Conservation (phyloP, 2,329 filamentous ascomycete species). For the Curvularia verruculosa region DNA sequence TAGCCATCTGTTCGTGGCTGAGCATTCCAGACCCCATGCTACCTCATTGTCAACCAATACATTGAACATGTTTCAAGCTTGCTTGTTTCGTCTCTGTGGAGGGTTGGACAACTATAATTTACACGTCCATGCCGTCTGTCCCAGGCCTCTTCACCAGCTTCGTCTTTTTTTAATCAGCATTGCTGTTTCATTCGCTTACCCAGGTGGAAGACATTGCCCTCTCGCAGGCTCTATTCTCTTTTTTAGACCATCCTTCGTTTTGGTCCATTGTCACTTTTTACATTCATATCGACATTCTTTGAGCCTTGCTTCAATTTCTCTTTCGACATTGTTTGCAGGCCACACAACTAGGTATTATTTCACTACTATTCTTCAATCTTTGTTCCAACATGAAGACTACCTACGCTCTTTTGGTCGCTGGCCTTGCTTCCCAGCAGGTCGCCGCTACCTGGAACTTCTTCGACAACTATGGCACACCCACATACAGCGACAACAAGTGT, state of each 20-base stretch:
- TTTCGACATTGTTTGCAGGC: constrained; percentile 16
- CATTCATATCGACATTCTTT: constrained; percentile 27
- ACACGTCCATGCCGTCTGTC: constrained; percentile 22
- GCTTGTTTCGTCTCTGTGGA: constrained; percentile 35
- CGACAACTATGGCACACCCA: constrained; percentile 68
- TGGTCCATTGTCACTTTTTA: constrained; percentile 20
- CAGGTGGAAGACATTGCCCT: constrained; percentile 42
- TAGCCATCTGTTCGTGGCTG: constrained; percentile 33
- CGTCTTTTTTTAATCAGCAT: constrained; percentile 27
- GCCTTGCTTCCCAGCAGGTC: constrained; percentile 55
- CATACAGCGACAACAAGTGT: constrained; percentile 79
- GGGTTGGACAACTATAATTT: constrained; percentile 34
- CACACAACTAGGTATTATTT: background rate
- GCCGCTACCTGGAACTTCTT: constrained; percentile 58
- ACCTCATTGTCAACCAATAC: constrained; percentile 20
- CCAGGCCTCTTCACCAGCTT: constrained; percentile 14
- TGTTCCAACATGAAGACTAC: constrained; percentile 52
- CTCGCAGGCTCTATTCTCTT: constrained; percentile 15
- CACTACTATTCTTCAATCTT: constrained; percentile 24
- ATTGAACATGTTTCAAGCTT: constrained; percentile 28
- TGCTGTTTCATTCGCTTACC: constrained; percentile 25
- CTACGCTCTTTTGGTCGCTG: constrained; percentile 54
- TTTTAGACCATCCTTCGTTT: constrained; percentile 30
- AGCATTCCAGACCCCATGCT: constrained; percentile 22
- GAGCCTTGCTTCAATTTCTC: constrained; percentile 28